phyloP scores from a whole-genome alignment of 2,329 filamentous ascomycete genomes.

The Talaromyces sp. region DNA sequence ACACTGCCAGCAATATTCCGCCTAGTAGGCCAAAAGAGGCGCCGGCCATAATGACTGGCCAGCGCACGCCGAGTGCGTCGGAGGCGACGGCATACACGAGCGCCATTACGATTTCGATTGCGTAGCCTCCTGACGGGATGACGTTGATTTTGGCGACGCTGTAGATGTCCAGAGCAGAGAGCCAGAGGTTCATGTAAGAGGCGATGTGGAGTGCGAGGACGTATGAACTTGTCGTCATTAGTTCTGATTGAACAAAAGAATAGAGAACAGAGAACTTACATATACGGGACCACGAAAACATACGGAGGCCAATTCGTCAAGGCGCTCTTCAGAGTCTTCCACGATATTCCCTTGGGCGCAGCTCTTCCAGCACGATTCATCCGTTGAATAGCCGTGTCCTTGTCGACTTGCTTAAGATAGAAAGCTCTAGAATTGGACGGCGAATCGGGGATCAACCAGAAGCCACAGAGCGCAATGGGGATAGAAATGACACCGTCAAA shows the following conservation, averaged over 20 bases:
- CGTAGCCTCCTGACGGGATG: slow-evolving; percentile 9
- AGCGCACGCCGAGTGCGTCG: slow-evolving; percentile 7
- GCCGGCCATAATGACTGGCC: slow-evolving; percentile 10
- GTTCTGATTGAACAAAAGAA: no score
- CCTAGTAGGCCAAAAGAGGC: slow-evolving; percentile 5
- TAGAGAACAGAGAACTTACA: slow-evolving; percentile 10
- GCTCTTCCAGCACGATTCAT: slow-evolving; percentile 10
- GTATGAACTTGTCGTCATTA: slow-evolving; percentile 1
- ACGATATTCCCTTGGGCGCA: slow-evolving; percentile 5
- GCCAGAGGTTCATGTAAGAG: slow-evolving; percentile 12
- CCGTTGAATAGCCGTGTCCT: slow-evolving; percentile 1
- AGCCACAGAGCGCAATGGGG: slow-evolving; percentile 34
- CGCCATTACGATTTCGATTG: slow-evolving; percentile 9
- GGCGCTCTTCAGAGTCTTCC: slow-evolving; percentile 2
- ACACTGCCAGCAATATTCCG: slow-evolving; percentile 6
- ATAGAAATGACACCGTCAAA: slow-evolving; percentile 50
- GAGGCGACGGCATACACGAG: slow-evolving; percentile 8
- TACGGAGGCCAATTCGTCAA: slow-evolving; percentile 10
- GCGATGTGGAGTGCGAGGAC: slow-evolving; percentile 11
- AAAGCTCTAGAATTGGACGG: slow-evolving; percentile 32
- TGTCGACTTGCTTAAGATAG: slow-evolving; percentile 10
- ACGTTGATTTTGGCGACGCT: slow-evolving; percentile 9
- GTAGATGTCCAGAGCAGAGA: slow-evolving; percentile 7
- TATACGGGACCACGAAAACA: slow-evolving; percentile 8
- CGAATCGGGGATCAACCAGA: slow-evolving; percentile 38